Evolutionary conservation across 768 basidiomycete species (phyloP), one percentile per base, ranked within the genome.

Genomic region (Amanita jacksonii): DNA sequence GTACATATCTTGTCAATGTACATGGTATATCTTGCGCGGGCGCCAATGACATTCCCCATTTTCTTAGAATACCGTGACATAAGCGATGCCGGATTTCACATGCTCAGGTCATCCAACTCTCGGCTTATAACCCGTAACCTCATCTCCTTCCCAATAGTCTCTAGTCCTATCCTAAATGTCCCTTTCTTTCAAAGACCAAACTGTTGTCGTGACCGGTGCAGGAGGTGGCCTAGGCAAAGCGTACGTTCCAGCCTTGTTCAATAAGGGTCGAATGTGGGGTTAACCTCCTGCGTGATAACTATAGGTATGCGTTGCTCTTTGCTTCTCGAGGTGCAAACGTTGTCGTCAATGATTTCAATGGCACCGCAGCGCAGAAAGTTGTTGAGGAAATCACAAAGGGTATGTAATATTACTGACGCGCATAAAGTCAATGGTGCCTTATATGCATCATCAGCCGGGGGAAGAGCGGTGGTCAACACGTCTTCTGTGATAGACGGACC

Each of bases 311-410:
- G 1, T 68, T 88, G 39, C 70, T 93, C 51, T 97, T 90, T 60
- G 93, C 91, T n/a, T 77, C 86, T 8, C 74, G 90, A 41, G 94
- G 93, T 5, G 93, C 94, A 7, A 89, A 87, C 51, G 78, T 98
- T 42, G 88, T 98, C 47, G 88, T 98, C 33, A 98, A 97, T 57
- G 96, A 98, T 59, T 84, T 98, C 57, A 91, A 85, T 53, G 73
- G 70, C 27, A 79, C 79, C 42, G 85, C 89, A 20, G 93, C 93
- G 3, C 85, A 94, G 62, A 85, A 82, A 54, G 89, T 98, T 18
- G 93, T 93, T 5, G 82, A 87, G 51, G 81, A 93, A 64, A 93
- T 98, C 56, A 72, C 68, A 38, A 72, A 76, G 58, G 83, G 92
- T 91, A 43, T 39, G 75, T 57, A 18, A 3, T 24, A 18, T 15